phyloP scores from a whole-genome alignment of 148 eudicot genomes.

The Amaranthus palmeri region DNA sequence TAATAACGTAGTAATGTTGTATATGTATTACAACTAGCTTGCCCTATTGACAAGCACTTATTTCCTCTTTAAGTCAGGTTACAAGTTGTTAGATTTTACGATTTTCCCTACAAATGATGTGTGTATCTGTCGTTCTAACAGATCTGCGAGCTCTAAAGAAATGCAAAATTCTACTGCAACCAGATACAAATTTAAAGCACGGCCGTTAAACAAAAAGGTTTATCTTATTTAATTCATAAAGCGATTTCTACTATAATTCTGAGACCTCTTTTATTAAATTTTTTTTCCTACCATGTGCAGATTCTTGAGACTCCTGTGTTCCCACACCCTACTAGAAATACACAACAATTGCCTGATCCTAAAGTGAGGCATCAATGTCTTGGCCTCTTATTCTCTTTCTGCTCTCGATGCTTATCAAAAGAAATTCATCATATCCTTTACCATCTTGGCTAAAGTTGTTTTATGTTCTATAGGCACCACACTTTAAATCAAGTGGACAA shows the following conservation, averaged over 20 bases:
- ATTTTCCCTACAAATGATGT: neutral
- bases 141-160: conserved; percentile 42
- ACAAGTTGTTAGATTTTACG: neutral
- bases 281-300: conserved; percentile 34
- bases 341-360: conserved; percentile 50
- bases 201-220: conserved; percentile 78
- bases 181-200: conserved; percentile 62
- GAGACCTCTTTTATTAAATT: neutral
- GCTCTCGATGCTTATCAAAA: neutral
- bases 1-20: conserved; percentile 12
- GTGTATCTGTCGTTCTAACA: conserved; percentile 24
- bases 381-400: neutral
- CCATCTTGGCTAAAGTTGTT: conserved; percentile 7
- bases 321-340: conserved; percentile 49
- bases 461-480: conserved; percentile 48
- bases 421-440: neutral
- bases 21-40: neutral
- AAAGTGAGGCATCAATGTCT: conserved; percentile 41
- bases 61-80: conserved; percentile 21
- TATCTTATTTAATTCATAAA: neutral
- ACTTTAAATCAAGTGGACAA: conserved; percentile 62
- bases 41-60: neutral
- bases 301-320: conserved; percentile 54
- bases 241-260: neutral
- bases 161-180: conserved; percentile 37